Base-by-base conservation (phyloP, 352 stramenopile species). In the Globisporangium recalcitrans region DNA sequence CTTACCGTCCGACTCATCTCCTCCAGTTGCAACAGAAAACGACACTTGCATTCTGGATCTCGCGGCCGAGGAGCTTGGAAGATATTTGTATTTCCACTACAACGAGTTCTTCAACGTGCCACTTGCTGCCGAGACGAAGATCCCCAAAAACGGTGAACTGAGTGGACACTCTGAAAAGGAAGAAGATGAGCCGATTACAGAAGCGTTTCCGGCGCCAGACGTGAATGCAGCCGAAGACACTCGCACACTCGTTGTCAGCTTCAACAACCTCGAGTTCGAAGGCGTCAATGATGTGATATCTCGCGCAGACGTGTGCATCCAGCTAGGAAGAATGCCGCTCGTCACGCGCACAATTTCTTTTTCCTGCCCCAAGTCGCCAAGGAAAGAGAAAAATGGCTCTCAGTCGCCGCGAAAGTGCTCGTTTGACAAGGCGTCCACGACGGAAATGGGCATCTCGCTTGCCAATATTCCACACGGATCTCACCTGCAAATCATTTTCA, bases 21-120 rank as follows among this genome's bases (percentile, higher is more conserved):
- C 1, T 36, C 31, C 62, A 11, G 53, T 58, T 55, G 58, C 63
- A 38, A 80, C 68, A 9, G 77, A 78, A 24, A 93, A 90, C 48
- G 84, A 93, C 56, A 69, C 72, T 49, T 82, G 70, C 22, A 93
- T 93, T 29, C 62, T 93, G 1, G 75, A 91, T 44, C 63, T 88
- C 29, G 75, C 80, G 0, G 78, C 80, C 0, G 69, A 90, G 44
- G 78, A 87, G 53, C 74, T 93, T 13, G 77, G 79, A 2, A 74
- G 82, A 21, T 91, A 93, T 53, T 61, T 93, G 29, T 86, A 77
- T 46, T 93, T 90, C 53, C 80, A 93, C 60, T 93, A 89, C 56
- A 70, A 80, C 11, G 69, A 71, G 27, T 91, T 91, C 60, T 90
- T 93, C 64, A 29, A 63, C 1, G 72, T 87, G 16, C 40, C 68